Percentiles rank a stretch among this genome's conserved stretches.
Evolutionary conservation across 2,329 filamentous ascomycete species (phyloP).

Genomic region (Dactylellina leptospora): DNA sequence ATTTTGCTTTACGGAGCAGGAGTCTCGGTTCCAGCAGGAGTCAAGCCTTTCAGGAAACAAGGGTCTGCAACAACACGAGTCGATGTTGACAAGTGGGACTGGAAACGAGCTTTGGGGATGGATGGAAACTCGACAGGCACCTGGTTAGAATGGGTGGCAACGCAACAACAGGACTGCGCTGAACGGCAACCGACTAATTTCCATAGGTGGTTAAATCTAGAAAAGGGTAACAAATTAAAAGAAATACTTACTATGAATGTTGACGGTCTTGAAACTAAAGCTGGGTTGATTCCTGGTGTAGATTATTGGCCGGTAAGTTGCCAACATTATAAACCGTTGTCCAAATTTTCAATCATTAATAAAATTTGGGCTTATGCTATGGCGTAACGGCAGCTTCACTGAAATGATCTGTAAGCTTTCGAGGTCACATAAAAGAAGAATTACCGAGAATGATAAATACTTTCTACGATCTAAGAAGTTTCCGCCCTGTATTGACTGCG

Average conservation of each 20-base stretch:
- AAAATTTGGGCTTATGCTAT: no score
- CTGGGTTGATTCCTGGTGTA: neutral
- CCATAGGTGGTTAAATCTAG: slow-evolving; percentile 6
- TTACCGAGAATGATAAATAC: neutral
- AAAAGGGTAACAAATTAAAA: neutral
- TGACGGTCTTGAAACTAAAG: neutral
- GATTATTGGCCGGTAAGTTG: neutral
- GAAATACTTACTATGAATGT: neutral
- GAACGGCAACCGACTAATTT: neutral
- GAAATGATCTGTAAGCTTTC: neutral
- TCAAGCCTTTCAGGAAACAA: neutral
- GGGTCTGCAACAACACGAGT: neutral
- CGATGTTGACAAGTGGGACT: neutral
- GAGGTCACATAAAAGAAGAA: neutral
- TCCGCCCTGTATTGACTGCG: neutral
- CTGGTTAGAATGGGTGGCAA: no score
- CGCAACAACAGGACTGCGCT: neutral
- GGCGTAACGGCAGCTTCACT: neutral
- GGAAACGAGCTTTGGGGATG: neutral
- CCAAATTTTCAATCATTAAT: neutral
- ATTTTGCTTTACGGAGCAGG: neutral
- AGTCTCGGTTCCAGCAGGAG: neutral
- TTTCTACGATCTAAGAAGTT: neutral
- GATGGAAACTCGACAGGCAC: neutral
- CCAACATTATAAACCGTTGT: neutral